Evolutionary conservation across 2,329 filamentous ascomycete genomes (phyloP), one percentile per base, ranked within the genome.

Genomic region (Aspergillus piperis): DNA sequence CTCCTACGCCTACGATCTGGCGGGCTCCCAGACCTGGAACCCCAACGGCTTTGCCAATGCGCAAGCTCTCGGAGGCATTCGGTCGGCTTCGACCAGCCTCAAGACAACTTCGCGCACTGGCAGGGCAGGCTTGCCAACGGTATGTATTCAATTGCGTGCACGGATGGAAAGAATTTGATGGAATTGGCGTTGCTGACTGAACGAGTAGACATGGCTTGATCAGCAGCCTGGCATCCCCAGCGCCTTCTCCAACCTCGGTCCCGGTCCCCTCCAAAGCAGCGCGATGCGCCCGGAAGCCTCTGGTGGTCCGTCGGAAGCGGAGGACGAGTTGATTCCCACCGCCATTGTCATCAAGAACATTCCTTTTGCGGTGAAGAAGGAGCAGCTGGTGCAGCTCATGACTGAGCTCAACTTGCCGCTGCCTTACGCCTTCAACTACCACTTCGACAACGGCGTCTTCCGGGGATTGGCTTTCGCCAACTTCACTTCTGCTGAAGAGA

Each of bases 281-380:
- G 75, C 76, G 42, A 71, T 79, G 61, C 79, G 78, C 38, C 71
- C 76, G 57, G 78, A 81, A 58, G 64, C 72, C 59, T 73, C 75
- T 25, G 71, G 72, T 25, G 71, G 72, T 54, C 73, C 72, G 15
- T 74, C 73, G 32, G 80, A 81, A 52, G 70, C 67, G 36, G 80
- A 82, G 48, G 94, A 96, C 67, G 94, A 98, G 79, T 86, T 99
- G 62, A 99, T 99, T 61, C 94, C 94, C 2, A 99, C 95, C 3
- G 95, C 95, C 57, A 98, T 99, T 69, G 95, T 99, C 61, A 98
- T 99, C 79, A 99, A 99, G 82, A 99, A 99, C 75, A 99, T 99
- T 39, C 95, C 96, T 0, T 99, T 99, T 75, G 95, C 96, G 27
- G 92, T 98, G 59, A 93, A 96, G 77, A 98, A 98, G 79, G 95